Base-by-base conservation (phyloP, 768 basidiomycete genomes). In the Mycena leptocephala region DNA sequence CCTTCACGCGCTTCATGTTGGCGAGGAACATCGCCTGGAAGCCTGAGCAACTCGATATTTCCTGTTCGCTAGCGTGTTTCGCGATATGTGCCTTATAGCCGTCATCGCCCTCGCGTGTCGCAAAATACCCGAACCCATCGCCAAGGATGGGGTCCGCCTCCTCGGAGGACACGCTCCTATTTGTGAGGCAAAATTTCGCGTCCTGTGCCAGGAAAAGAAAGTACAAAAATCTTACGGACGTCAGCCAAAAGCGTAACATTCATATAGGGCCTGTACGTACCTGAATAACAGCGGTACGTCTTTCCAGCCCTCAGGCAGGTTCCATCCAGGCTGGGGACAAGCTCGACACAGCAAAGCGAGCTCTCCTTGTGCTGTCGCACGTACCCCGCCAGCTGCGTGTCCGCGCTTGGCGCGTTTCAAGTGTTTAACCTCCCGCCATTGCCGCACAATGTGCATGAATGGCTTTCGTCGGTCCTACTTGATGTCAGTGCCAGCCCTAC, bases 251-350 rank as follows among this genome's bases (percentile, higher is more conserved):
- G n/a, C n/a, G n/a, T n/a, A n/a, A n/a, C n/a, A n/a, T n/a, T n/a
- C n/a, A n/a, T n/a, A n/a, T n/a, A n/a, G n/a, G n/a, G n/a, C n/a
- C n/a, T 41, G 39, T 2, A 41, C 39, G 39, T 18, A 41, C 39
- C 18, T 3, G 39, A n/a, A n/a, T n/a, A n/a, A n/a, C n/a, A n/a
- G n/a, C 39, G 39, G 39, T 10, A 41, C 39, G 7, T 41, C 9
- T 18, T 41, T 3, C 39, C 39, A 41, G 7, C 18, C 7, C 4
- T 41, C 39, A 2, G 39, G 39, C 7, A 46, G 43, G 24, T 78
- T 78, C 33, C 58, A 48, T 8, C 48, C 63, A 13, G 75, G 70
- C 37, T 76, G 74, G 5, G 79, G 78, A 51, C 75, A 80, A 6
- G 71, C 66, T 1, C 75, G 70, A 32, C 79, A 80, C n/a, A 35